These are phyloP conservation scores for Yamadazyma triangularis DNA, from an alignment of 1,139 yeast genomes.

Conservation along the genomic window DNA sequence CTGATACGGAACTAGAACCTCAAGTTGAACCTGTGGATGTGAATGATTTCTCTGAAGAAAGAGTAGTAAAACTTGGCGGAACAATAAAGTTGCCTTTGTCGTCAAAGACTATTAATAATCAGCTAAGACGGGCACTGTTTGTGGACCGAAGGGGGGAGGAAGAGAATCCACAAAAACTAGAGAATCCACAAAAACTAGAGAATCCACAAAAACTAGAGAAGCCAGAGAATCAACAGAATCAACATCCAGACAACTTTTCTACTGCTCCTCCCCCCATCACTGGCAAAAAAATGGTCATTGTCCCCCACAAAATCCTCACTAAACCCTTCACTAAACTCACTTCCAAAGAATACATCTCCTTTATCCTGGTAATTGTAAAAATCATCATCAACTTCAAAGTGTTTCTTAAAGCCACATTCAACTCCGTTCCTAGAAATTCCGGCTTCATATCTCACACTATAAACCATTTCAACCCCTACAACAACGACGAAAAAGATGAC, in stretches of 20 bases:
- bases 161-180: background rate
- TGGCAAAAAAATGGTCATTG: slow-evolving; percentile 28
- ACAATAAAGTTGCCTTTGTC: slow-evolving; percentile 37
- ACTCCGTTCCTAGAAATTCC: slow-evolving; percentile 7
- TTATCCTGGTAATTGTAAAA: slow-evolving; percentile 35
- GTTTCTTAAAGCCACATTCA: slow-evolving; percentile 19
- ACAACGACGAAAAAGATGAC: slow-evolving; percentile 9
- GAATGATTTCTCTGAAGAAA: slow-evolving; percentile 16
- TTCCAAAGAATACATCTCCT: slow-evolving; percentile 35
- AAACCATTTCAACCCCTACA: slow-evolving; percentile 7
- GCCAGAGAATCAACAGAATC: background rate
- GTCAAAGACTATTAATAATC: slow-evolving; percentile 38
- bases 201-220: slow-evolving; percentile 1
- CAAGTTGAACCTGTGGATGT: slow-evolving; percentile 3
- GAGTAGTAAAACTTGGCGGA: slow-evolving; percentile 33
- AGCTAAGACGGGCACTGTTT: slow-evolving; percentile 21
- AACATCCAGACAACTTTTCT: slow-evolving; percentile 1
- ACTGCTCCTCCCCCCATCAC: slow-evolving; percentile 2
- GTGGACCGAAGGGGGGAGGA: slow-evolving; percentile 4
- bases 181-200: slow-evolving; percentile 1
- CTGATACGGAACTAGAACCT: slow-evolving; percentile 11
- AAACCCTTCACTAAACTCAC: slow-evolving; percentile 40
- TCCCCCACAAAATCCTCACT: slow-evolving; percentile 41
- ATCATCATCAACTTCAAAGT: slow-evolving; percentile 33
- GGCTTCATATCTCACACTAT: slow-evolving; percentile 8